Evolutionary conservation across 306 rosid genomes (phyloP), one percentile per base, ranked within the genome.

Genomic region (Trifolium repens): DNA sequence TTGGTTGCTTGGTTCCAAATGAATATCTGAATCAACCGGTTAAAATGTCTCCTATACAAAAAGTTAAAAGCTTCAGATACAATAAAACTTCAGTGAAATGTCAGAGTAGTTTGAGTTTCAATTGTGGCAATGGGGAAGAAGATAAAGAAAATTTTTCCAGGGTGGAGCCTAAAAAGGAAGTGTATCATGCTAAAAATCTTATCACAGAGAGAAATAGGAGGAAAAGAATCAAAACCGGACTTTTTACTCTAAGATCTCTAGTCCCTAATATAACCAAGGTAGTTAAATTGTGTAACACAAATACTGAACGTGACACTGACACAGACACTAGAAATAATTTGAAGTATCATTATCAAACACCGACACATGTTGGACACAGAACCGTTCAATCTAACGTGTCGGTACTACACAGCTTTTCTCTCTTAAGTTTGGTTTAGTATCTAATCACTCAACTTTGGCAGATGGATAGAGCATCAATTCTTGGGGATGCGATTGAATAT

Each of bases 221-320:
- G 80, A 81, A 43, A 17, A 89, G 73, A 86, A 89, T 89, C 4
- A 85, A 83, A 63, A 81, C 79, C 12, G 86, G 86, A 61, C 88
- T 87, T 42, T 76, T 61, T 72, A 35, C 88, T 50, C 86, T 91
- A 32, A 84, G 98, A n/a, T 80, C 97, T 59, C 80, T 93, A 65
- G 96, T 93, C 58, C 97, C 98, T 26, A 91, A 84, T 64, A 93
- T 91, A 83, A 84, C 91, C 77, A 93, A 88, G 97, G 98, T 93
- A 80, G 43, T 52, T 74, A 70, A 39, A 52, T 55, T 26, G 5
- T 71, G 24, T 52, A 67, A 39, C 66, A 39, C 42, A 7, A 39
- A 39, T 9, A 39, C 42, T 2, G 42, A 39, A 39, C 1, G 42
- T 39, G 42, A 39, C 42, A 39, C 42, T 7, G 7, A 37, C 9